phyloP scores from a whole-genome alignment of 1,139 yeast genomes.

The Yamadazyma diospyri region DNA sequence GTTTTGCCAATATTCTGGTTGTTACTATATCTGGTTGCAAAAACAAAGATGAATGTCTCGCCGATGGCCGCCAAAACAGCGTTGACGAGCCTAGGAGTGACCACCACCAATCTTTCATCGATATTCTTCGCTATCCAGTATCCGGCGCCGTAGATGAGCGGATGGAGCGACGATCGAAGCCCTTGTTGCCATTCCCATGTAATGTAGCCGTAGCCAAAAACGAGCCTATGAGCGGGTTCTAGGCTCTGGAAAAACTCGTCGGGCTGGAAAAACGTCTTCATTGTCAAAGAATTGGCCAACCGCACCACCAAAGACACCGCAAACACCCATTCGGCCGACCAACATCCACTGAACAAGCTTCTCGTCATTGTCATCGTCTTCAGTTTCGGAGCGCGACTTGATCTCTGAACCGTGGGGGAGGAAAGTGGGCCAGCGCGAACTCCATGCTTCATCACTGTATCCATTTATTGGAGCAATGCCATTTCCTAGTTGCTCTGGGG shows the following conservation, averaged over 20 bases:
- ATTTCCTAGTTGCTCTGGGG: constrained; percentile 10
- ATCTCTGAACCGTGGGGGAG: neutral
- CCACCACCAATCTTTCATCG: constrained; percentile 13
- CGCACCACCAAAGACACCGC: constrained; percentile 27
- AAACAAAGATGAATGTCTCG: constrained; percentile 56
- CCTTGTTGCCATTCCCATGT: constrained; percentile 95
- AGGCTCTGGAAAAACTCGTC: constrained; percentile 93
- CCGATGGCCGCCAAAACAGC: constrained; percentile 70
- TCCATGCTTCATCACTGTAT: neutral
- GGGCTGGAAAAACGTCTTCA: constrained; percentile 84
- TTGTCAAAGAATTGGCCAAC: constrained; percentile 58
- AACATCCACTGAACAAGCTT: too few species aligned
- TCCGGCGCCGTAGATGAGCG: constrained; percentile 58
- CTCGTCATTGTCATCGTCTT: neutral
- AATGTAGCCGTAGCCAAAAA: constrained; percentile 75
- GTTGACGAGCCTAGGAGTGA: constrained; percentile 64
- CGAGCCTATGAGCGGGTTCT: constrained; percentile 82
- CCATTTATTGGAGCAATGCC: constrained; percentile 6
- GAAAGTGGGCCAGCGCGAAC: neutral
- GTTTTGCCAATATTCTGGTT: constrained; percentile 39
- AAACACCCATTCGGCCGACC: constrained; percentile 7
- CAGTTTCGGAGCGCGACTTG: too few species aligned
- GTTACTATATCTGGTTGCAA: constrained; percentile 38
- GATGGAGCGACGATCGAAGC: constrained; percentile 77
- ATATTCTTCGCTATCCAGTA: constrained; percentile 22